Conservation (phyloP, 1,139 yeast genomes). For the Suhomyces coccinellae region DNA sequence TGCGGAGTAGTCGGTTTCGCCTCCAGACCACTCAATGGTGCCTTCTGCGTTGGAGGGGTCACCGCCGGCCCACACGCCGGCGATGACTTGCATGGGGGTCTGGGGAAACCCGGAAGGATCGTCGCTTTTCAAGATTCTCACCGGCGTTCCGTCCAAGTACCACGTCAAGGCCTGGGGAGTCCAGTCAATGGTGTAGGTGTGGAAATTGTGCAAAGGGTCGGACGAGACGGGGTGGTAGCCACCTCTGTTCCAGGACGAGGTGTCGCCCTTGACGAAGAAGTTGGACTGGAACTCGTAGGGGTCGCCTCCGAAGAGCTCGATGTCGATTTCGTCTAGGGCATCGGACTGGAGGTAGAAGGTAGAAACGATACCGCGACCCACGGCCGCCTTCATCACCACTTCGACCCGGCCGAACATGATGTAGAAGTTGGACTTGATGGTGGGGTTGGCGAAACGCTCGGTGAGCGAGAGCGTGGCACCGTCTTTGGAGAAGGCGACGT, state of each 20-base stretch:
- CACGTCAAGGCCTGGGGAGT: slow-evolving; percentile 58
- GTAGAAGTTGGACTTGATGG: slow-evolving; percentile 72
- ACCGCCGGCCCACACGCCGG: slow-evolving; percentile 85
- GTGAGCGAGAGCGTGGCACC: slow-evolving; percentile 65
- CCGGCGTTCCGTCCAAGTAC: slow-evolving; percentile 59
- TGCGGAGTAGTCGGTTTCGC: slow-evolving; percentile 59
- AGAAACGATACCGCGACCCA: slow-evolving; percentile 76
- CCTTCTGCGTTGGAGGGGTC: slow-evolving; percentile 65
- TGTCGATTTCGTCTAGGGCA: slow-evolving; percentile 82
- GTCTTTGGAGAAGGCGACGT: slow-evolving; percentile 24
- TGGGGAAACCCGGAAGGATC: slow-evolving; percentile 71
- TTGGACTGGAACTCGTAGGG: slow-evolving; percentile 73
- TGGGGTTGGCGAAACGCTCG: slow-evolving; percentile 71
- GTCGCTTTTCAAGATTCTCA: slow-evolving; percentile 57
- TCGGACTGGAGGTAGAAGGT: slow-evolving; percentile 82
- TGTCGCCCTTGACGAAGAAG: slow-evolving; percentile 78
- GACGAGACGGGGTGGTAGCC: slow-evolving; percentile 54
- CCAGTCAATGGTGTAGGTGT: slow-evolving; percentile 86
- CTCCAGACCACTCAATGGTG: slow-evolving; percentile 86
- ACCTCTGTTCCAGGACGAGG: slow-evolving; percentile 78
- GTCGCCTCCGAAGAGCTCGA: slow-evolving; percentile 84
- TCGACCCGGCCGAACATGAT: slow-evolving; percentile 86
- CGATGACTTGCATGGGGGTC: slow-evolving; percentile 68
- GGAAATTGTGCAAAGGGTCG: slow-evolving; percentile 56
- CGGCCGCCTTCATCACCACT: slow-evolving; percentile 67